phyloP scores from a whole-genome alignment of 176 grass and related monocot species.

The Carex myosuroides region DNA sequence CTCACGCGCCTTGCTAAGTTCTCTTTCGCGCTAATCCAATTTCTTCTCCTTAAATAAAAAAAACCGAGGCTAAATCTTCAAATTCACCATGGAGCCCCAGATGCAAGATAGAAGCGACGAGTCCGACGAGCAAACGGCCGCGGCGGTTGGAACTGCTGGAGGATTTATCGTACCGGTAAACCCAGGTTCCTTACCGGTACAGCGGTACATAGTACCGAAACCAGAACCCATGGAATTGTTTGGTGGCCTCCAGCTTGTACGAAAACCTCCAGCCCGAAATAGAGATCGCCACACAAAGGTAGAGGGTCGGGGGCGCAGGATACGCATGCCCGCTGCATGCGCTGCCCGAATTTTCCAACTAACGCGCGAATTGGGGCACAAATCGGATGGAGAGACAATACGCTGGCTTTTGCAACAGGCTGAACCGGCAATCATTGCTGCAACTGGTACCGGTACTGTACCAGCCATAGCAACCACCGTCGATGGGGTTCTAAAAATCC shows the following conservation, averaged over 20 bases:
- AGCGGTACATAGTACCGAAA: conserved; percentile 45
- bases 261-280: conserved; percentile 45
- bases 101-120: conserved; percentile 26
- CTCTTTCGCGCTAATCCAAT: conserved; percentile 14
- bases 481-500: conserved; percentile 65
- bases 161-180: conserved; percentile 12
- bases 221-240: conserved; percentile 54
- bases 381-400: conserved; percentile 79
- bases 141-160: not conserved
- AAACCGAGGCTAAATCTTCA: not conserved
- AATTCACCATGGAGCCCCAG: conserved; percentile 36
- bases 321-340: conserved; percentile 71
- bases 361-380: conserved; percentile 75
- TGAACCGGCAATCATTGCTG: conserved; percentile 67
- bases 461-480: conserved; percentile 66
- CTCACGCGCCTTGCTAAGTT: conserved; percentile 23
- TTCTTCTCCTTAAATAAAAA: conserved; percentile 1
- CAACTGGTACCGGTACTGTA: conserved; percentile 76
- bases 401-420: conserved; percentile 88
- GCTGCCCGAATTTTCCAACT: conserved; percentile 54
- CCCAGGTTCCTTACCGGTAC: conserved; percentile 28
- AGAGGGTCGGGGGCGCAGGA: conserved; percentile 81
- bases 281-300: conserved; percentile 88
- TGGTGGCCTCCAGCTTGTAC: conserved; percentile 33
- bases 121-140: not conserved